Percentiles rank a stretch among this genome's conserved stretches.
These are phyloP conservation scores for Hypoxylon sp. DNA, from an alignment of 2,329 filamentous ascomycete genomes.

Conservation along the genomic window DNA sequence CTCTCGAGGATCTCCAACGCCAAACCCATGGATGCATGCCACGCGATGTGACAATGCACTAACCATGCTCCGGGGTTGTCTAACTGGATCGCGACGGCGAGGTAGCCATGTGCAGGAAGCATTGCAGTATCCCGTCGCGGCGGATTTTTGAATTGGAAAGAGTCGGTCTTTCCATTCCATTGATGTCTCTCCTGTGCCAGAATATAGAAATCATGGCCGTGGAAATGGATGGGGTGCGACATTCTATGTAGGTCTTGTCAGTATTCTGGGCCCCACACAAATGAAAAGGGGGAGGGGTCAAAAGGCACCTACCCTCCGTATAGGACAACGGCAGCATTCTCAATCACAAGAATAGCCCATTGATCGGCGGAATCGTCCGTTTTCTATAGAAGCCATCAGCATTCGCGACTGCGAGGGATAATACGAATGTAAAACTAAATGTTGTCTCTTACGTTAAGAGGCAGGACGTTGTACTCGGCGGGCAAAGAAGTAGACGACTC, in stretches of 20 bases:
- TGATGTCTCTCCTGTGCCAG: conserved; percentile 4
- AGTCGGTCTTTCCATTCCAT: conserved; percentile 3
- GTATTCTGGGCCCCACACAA: neutral
- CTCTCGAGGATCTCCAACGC: conserved; percentile 16
- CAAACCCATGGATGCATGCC: conserved; percentile 15
- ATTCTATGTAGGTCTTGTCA: conserved; percentile 6
- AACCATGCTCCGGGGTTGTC: conserved; percentile 19
- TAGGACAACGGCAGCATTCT: conserved; percentile 12
- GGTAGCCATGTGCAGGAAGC: conserved; percentile 10
- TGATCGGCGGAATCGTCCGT: conserved; percentile 5
- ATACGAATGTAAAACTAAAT: neutral
- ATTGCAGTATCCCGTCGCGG: conserved; percentile 4
- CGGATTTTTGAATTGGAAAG: conserved; percentile 10
- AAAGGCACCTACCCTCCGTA: conserved; percentile 10
- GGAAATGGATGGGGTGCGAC: conserved; percentile 14
- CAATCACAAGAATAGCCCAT: conserved; percentile 8
- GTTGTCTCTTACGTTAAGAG: conserved; percentile 9
- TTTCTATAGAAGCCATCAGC: neutral
- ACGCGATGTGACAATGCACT: conserved; percentile 19
- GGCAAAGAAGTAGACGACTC: conserved; percentile 9
- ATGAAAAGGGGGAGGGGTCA: neutral
- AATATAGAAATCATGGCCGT: conserved; percentile 21
- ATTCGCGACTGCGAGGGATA: neutral
- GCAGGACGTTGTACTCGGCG: conserved; percentile 12
- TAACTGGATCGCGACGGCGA: conserved; percentile 6